Conservation (phyloP, 225 moss, liverwort and hornwort species). For the Rhytidiadelphus loreus region DNA sequence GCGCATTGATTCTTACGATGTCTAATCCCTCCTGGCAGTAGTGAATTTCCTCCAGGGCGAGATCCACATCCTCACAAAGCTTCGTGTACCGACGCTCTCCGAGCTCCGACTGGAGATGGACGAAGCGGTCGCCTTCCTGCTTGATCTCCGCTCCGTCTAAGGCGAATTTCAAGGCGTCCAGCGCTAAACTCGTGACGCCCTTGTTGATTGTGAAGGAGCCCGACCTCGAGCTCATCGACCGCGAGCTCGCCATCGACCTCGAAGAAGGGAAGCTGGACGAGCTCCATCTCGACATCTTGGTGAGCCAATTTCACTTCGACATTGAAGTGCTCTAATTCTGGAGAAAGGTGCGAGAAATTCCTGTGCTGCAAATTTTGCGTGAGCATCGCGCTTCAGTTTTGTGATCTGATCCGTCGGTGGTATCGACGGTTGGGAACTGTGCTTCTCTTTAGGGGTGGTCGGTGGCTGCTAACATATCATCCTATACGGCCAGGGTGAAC, state of each 20-base stretch:
- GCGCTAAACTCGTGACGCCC: background rate
- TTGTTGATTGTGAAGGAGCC: background rate
- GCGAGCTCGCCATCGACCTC: background rate
- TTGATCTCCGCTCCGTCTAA: background rate
- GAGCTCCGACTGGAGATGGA: constrained; percentile 12
- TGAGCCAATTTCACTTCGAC: background rate
- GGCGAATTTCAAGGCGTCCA: constrained; percentile 1
- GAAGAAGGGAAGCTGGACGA: background rate
- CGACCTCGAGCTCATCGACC: background rate
- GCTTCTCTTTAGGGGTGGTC: background rate
- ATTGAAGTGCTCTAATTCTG: background rate
- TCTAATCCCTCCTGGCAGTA: constrained; percentile 20
- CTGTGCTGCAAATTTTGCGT: background rate
- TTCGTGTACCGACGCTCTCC: constrained; percentile 7
- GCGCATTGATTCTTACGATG: constrained; percentile 10
- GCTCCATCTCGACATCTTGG: constrained; percentile 11
- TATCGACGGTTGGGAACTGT: background rate
- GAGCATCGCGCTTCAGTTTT: background rate
- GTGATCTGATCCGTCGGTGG: background rate
- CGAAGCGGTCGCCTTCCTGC: constrained; percentile 10
- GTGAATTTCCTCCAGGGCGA: constrained; percentile 8
- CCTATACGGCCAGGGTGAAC: too few species aligned
- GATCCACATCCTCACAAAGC: constrained; percentile 2
- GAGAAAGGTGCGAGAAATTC: background rate
- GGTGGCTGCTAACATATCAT: background rate